phyloP scores from a whole-genome alignment of 2,329 filamentous ascomycete genomes.

The Colletotrichum kahawae region DNA sequence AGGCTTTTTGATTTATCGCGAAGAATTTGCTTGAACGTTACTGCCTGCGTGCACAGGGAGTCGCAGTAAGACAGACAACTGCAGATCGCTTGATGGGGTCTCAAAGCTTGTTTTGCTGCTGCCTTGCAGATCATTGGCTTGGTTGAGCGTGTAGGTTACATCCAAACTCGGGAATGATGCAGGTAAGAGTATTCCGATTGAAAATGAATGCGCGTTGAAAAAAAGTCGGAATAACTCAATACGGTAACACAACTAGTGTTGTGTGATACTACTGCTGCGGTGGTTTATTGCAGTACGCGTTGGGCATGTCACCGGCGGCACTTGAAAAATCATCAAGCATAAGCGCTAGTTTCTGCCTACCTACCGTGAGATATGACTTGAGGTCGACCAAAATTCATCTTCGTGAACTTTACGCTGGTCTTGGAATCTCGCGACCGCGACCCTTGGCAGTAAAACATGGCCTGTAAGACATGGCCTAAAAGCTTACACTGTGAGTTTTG shows the following conservation, averaged over 20 bases:
- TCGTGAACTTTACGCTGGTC: neutral
- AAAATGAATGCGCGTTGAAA: neutral
- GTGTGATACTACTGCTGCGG: neutral
- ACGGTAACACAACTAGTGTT: rapidly evolving
- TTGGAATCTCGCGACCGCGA: neutral
- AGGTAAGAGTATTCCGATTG: neutral
- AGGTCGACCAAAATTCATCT: neutral
- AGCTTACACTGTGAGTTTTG: neutral
- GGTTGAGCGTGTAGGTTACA: neutral
- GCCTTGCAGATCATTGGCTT: neutral
- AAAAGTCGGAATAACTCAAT: neutral
- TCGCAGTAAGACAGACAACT: neutral
- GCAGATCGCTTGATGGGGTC: neutral
- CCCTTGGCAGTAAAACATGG: neutral
- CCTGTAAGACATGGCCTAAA: neutral
- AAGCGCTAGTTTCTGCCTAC: neutral
- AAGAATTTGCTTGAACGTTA: neutral
- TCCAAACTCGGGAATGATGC: neutral
- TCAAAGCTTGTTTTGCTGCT: neutral
- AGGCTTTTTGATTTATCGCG: neutral
- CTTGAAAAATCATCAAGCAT: neutral
- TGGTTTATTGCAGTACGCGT: neutral
- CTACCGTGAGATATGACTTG: neutral
- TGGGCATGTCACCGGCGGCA: too few relatives aligned
- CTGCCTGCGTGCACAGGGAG: neutral